These are phyloP conservation scores for Pseudovirgaria hyperparasitica DNA, from an alignment of 2,329 filamentous ascomycete genomes.

Conservation along the genomic window DNA sequence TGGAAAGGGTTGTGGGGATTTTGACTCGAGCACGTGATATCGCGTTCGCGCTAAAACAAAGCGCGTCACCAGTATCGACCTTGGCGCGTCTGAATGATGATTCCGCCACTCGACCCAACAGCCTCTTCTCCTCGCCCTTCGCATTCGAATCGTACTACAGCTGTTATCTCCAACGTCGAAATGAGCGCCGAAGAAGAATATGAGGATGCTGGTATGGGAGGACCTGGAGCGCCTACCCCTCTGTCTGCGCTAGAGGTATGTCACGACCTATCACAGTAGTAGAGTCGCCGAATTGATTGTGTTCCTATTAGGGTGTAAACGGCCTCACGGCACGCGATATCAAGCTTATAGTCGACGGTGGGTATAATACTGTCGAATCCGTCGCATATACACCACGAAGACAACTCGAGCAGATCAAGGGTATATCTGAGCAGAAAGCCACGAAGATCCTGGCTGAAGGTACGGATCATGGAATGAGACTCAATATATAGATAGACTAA, in stretches of 20 bases:
- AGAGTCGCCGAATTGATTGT: not conserved
- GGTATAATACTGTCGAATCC: slow-evolving; percentile 89
- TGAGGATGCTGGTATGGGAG: slow-evolving; percentile 63
- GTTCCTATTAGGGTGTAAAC: slow-evolving; percentile 57
- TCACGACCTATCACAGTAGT: not conserved
- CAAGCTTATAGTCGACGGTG: slow-evolving; percentile 80
- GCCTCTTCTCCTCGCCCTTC: too few relatives aligned
- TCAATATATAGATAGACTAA: not conserved
- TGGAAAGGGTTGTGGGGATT: too few relatives aligned
- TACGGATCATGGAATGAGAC: slow-evolving; percentile 32
- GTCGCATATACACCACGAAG: slow-evolving; percentile 82
- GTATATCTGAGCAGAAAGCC: slow-evolving; percentile 94
- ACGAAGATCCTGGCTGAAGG: slow-evolving; percentile 83
- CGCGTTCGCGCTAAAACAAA: too few relatives aligned
- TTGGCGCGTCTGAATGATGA: too few relatives aligned
- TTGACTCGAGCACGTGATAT: too few relatives aligned
- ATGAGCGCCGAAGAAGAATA: slow-evolving; percentile 49
- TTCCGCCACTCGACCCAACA: too few relatives aligned
- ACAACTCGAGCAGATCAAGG: slow-evolving; percentile 86
- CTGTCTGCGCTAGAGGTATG: slow-evolving; percentile 71
- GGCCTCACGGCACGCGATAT: slow-evolving; percentile 93
- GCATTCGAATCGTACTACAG: too few relatives aligned
- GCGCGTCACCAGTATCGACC: too few relatives aligned
- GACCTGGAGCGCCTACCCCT: slow-evolving; percentile 87
- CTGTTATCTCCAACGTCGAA: slow-evolving; percentile 5